Percentiles rank a stretch among this genome's conserved stretches.
Evolutionary conservation across 2,329 filamentous ascomycete genomes (phyloP).

Genomic region (Septoria linicola): DNA sequence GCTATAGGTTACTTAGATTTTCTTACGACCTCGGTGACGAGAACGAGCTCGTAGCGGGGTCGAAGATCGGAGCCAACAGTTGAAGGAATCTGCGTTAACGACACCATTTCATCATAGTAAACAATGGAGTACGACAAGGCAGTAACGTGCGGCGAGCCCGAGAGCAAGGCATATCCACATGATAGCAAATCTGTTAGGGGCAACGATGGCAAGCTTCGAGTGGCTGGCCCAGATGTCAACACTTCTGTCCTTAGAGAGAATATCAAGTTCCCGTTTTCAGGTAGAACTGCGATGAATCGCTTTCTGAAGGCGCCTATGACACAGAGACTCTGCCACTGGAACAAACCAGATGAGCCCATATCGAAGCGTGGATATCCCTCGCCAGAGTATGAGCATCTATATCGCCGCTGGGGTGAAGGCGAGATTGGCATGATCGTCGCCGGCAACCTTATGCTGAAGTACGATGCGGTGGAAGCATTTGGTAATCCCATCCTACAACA

Average conservation of each 20-base stretch:
- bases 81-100: too few species aligned
- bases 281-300: constrained; percentile 32
- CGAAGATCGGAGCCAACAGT: not conserved
- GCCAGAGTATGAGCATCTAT: constrained; percentile 30
- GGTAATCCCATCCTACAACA: constrained; percentile 35
- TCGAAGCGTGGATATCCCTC: constrained; percentile 32
- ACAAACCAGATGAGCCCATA: constrained; percentile 27
- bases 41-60: too few species aligned
- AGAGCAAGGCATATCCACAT: constrained; percentile 29
- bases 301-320: constrained; percentile 38
- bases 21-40: too few species aligned
- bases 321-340: constrained; percentile 35
- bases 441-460: constrained; percentile 35
- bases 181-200: constrained; percentile 15
- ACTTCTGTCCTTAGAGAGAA: constrained; percentile 24
- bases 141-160: constrained; percentile 16
- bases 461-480: constrained; percentile 35
- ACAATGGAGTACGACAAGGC: constrained; percentile 33
- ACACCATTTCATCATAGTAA: not conserved
- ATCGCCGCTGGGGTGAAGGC: constrained; percentile 34
- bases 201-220: constrained; percentile 28
- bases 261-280: constrained; percentile 35
- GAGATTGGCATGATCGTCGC: constrained; percentile 35
- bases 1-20: too few species aligned
- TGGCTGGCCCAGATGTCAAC: constrained; percentile 29